A percentile compares a stretch with the other conserved stretches of the same genome.
These are phyloP conservation scores for Clavispora phyllophila DNA, from an alignment of 805 yeast genomes.

Conservation along the genomic window DNA sequence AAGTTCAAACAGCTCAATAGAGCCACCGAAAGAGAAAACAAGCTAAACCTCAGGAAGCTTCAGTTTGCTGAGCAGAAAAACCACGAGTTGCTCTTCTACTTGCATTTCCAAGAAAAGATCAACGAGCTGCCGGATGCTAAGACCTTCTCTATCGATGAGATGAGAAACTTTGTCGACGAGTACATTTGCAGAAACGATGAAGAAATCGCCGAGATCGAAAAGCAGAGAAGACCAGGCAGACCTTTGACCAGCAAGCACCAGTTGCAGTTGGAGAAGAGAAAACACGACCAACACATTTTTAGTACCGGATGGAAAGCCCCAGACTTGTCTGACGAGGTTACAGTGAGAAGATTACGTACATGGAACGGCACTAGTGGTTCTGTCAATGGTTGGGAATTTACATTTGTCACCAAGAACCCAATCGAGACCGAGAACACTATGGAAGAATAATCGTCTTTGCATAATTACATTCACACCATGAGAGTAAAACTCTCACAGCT, in stretches of 20 bases:
- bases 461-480: not conserved
- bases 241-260: slow-evolving; percentile 74
- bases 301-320: slow-evolving; percentile 69
- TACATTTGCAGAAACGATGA: slow-evolving; percentile 68
- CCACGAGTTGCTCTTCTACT: slow-evolving; percentile 53
- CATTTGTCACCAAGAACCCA: slow-evolving; percentile 26
- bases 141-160: slow-evolving; percentile 51
- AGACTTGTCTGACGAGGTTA: slow-evolving; percentile 56
- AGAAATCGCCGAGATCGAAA: slow-evolving; percentile 60
- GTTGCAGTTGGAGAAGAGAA: slow-evolving; percentile 54
- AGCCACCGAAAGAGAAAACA: slow-evolving; percentile 81
- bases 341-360: slow-evolving; percentile 53
- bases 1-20: slow-evolving; percentile 78
- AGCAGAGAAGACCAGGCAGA: slow-evolving; percentile 78
- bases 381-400: slow-evolving; percentile 53
- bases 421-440: not conserved
- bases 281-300: slow-evolving; percentile 58
- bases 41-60: slow-evolving; percentile 55
- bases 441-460: not conserved
- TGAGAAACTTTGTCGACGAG: slow-evolving; percentile 54
- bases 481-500: not conserved
- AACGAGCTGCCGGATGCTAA: slow-evolving; percentile 24
- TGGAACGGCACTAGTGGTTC: slow-evolving; percentile 90
- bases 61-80: slow-evolving; percentile 55
- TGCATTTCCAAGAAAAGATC: slow-evolving; percentile 49